These are phyloP conservation scores for Angomonas ambiguus DNA, from an alignment of 208 protist species.

Conservation along the genomic window DNA sequence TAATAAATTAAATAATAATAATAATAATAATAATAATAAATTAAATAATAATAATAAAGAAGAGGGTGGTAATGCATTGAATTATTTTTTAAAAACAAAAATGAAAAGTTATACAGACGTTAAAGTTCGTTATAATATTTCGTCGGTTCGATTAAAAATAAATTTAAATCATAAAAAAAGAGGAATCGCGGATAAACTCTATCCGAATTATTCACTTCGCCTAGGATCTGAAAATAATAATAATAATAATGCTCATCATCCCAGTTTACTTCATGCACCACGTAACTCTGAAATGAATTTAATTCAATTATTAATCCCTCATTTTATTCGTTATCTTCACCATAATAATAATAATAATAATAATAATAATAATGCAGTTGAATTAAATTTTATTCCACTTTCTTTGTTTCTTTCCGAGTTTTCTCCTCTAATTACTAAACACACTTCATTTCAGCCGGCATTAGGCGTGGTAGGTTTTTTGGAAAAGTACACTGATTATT, in stretches of 20 bases:
- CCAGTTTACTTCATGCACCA: too few species aligned
- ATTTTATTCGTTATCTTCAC: neutral
- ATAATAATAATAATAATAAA: too few species aligned
- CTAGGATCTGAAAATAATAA: neutral
- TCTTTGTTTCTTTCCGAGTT: conserved; percentile 73
- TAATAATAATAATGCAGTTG: neutral
- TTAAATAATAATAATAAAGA: too few species aligned
- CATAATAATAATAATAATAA: neutral
- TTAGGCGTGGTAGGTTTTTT: conserved; percentile 76
- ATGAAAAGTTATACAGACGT: neutral
- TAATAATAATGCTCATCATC: neutral
- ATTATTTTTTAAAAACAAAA: neutral
- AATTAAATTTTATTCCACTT: conserved; percentile 22
- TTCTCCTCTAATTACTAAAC: conserved; percentile 65
- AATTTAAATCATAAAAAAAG: conserved; percentile 3
- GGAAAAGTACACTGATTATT: conserved; percentile 86
- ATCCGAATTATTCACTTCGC: neutral
- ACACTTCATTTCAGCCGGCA: conserved; percentile 73
- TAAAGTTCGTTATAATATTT: neutral
- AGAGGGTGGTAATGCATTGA: neutral
- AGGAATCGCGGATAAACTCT: neutral
- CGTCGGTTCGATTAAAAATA: neutral
- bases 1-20: too few species aligned
- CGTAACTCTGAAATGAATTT: neutral
- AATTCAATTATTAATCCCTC: neutral